Evolutionary conservation across 257 asterid genomes (phyloP), one percentile per base, ranked within the genome.

Genomic region (Eucommia ulmoides): DNA sequence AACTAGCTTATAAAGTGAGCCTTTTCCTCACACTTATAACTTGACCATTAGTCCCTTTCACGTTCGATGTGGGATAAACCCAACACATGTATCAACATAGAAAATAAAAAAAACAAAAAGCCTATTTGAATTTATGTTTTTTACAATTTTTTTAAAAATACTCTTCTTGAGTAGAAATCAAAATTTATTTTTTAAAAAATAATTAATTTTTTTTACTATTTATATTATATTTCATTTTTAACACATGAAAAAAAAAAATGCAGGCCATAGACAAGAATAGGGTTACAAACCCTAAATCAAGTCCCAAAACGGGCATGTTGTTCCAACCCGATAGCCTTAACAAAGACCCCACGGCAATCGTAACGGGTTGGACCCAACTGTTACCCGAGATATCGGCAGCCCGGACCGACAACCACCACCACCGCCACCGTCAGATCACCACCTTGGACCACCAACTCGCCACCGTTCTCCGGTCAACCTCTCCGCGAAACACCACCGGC

Each of bases 371-470:
- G 59, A 88, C 95, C 0, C 89, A 89, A 0, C 56, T 84, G 8
- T 77, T 84, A 41, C 81, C 95, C 0, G 95, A 84, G 78, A 81
- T 84, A 23, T 81, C 89, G 51, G 95, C 95, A 6, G 89, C 88
- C 21, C 24, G 81, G 22, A 85, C 84, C 3, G 89, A 84, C 47
- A 86, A 81, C 45, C 80, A 75, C 5, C 74, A 87, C 71, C 78
- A 78, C 0, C 86, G 81, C 12, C 72, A 81, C 33, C 66, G 24
- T 57, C 71, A 88, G 64, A 78, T 84, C 49, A 72, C 73, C 16
- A 68, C 71, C 25, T 78, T 84, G 0, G 83, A 78, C 60, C 73
- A 78, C 67, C 93, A 81, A 56, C 68, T 84, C 0, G 78, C 80
- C 22, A 72, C 82, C 0, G 86, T 81, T 19, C 83, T 81, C 52